Conservation (phyloP, 176 grass and related monocot genomes). For the Calamus simplicifolius region DNA sequence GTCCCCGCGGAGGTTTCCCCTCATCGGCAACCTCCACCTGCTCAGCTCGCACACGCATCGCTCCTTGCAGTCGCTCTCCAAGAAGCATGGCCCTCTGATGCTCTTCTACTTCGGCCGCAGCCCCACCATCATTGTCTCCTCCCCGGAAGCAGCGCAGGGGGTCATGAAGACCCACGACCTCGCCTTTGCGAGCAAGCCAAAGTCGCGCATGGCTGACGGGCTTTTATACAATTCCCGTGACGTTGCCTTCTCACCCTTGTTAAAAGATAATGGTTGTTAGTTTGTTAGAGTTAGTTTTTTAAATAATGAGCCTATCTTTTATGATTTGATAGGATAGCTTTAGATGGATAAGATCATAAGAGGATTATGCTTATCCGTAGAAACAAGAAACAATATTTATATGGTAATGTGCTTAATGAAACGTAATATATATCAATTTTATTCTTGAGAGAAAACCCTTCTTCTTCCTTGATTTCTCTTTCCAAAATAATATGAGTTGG, state of each 20-base stretch:
- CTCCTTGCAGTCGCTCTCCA: slow-evolving; percentile 20
- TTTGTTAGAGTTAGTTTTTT: too few relatives aligned
- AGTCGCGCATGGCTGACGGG: background rate
- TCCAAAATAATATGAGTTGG: too few relatives aligned
- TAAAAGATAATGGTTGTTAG: too few relatives aligned
- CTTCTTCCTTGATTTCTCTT: too few relatives aligned
- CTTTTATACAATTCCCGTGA: background rate
- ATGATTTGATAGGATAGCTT: too few relatives aligned
- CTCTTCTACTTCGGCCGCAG: slow-evolving; percentile 15
- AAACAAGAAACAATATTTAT: too few relatives aligned
- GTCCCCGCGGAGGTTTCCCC: slow-evolving; percentile 32
- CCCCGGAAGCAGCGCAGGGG: slow-evolving; percentile 23
- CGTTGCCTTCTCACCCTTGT: slow-evolving; percentile 26
- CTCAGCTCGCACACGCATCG: slow-evolving; percentile 32
- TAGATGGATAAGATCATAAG: too few relatives aligned
- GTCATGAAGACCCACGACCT: slow-evolving; percentile 19
- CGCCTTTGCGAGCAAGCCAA: background rate
- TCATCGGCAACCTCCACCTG: slow-evolving; percentile 50
- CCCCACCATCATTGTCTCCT: slow-evolving; percentile 37
- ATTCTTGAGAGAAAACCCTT: too few relatives aligned
- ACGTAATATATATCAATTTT: too few relatives aligned
- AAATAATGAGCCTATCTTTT: too few relatives aligned
- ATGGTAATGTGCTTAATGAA: too few relatives aligned
- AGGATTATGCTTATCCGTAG: too few relatives aligned
- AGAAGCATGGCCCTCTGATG: slow-evolving; percentile 16